Evolutionary conservation across 1,284 basidiomycete species (phyloP), one percentile per base, ranked within the genome.

Genomic region (Farysia itapuensis): DNA sequence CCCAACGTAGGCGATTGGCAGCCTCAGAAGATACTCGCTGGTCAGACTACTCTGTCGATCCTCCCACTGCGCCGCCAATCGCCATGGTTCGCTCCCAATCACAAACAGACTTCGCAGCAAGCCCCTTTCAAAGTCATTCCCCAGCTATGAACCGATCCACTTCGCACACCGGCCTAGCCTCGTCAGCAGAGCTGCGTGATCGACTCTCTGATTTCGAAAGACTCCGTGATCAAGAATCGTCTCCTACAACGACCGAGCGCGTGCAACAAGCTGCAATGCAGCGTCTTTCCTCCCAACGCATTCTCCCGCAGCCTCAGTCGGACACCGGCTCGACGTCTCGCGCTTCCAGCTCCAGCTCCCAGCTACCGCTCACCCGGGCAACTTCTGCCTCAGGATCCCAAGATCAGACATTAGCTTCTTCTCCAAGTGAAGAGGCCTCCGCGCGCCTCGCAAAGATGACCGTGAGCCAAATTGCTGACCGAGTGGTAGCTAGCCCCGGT

Each of bases 261-360:
- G 36, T 60, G 6, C 57, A 49, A 25, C 50, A 60, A 35, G 57
- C 57, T 12, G 57, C 57, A 5, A 43, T 60, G 57, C 49, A 53
- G 40, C 45, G 57, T 4, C 36, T 60, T 5, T 60, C 50, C 13
- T 53, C 50, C n/a, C 57, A 53, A 33, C 45, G 57, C 30, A 49
- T 53, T 18, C 16, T 40, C 24, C 45, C 57, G 3, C n/a, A n/a
- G n/a, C n/a, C n/a, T n/a, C n/a, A n/a, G n/a, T n/a, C n/a, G n/a
- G n/a, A n/a, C n/a, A n/a, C n/a, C n/a, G n/a, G n/a, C n/a, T n/a
- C n/a, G n/a, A n/a, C n/a, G n/a, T n/a, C n/a, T n/a, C n/a, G n/a
- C n/a, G n/a, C n/a, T n/a, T n/a, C n/a, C n/a, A n/a, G n/a, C n/a
- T n/a, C n/a, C n/a, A n/a, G n/a, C n/a, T n/a, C n/a, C n/a, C n/a